Evolutionary conservation across 768 basidiomycete species (phyloP).

Genomic region (Mycena albidolilacea): DNA sequence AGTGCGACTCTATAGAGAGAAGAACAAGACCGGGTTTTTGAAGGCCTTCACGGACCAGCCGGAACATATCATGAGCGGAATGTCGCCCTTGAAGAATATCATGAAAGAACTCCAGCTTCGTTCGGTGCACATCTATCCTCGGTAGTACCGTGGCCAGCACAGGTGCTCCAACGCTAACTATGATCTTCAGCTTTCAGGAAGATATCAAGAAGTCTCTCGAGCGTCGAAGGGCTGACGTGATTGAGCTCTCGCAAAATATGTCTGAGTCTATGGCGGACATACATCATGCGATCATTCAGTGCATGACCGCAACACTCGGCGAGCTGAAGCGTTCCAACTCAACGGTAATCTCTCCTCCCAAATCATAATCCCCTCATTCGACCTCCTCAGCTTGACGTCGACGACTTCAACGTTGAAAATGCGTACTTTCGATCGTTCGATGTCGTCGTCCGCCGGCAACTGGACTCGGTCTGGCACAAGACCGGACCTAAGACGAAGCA

Average conservation of each 20-base stretch:
- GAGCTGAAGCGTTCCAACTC: conserved; percentile 93
- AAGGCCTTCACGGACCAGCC: conserved; percentile 99
- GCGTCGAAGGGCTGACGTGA: conserved; percentile 88
- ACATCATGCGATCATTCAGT: conserved; percentile 92
- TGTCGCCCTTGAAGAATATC: conserved; percentile 92
- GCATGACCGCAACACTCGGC: conserved; percentile 90
- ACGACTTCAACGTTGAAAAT: conserved; percentile 93
- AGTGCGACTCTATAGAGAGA: conserved; percentile 89
- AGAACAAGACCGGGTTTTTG: conserved; percentile 91
- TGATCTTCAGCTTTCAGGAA: conserved; percentile 84
- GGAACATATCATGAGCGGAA: conserved; percentile 92
- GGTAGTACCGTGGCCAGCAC: conserved; percentile 59
- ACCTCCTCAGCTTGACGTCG: conserved; percentile 85
- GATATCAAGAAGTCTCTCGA: conserved; percentile 87
- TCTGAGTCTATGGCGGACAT: conserved; percentile 93
- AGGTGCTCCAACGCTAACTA: background rate
- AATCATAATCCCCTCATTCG: background rate
- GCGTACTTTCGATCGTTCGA: conserved; percentile 97
- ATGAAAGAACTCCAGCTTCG: conserved; percentile 94
- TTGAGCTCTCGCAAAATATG: conserved; percentile 91
- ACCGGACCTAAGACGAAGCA: conserved; percentile 94
- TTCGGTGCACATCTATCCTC: conserved; percentile 92
- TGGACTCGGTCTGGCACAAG: conserved; percentile 97
- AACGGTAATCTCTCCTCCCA: conserved; percentile 49
- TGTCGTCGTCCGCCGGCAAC: conserved; percentile 85